phyloP scores from a whole-genome alignment of 176 grass and related monocot species.

The Aegilops speltoides region DNA sequence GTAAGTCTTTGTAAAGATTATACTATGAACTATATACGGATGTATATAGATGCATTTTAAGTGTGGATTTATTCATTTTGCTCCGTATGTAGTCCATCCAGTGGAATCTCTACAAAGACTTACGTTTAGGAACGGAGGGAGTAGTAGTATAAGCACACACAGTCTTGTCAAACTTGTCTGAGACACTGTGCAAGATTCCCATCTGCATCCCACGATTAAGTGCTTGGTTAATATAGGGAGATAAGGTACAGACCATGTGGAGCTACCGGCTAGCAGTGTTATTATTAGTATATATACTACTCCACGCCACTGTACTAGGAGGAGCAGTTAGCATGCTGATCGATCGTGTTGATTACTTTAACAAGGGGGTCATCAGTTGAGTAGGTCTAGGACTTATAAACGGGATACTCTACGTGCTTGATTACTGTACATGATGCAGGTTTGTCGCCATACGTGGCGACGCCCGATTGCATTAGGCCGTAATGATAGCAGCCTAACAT shows the following conservation, averaged over 20 bases:
- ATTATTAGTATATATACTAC: neutral
- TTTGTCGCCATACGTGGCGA: neutral
- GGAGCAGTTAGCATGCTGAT: neutral
- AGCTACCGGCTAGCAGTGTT: neutral
- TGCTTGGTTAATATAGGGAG: neutral
- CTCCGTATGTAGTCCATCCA: too few relatives aligned
- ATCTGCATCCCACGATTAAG: neutral
- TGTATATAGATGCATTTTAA: too few relatives aligned
- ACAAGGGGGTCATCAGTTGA: neutral
- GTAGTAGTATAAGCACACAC: neutral
- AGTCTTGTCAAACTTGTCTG: neutral
- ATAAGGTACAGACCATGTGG: conserved; percentile 3
- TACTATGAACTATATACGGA: too few relatives aligned
- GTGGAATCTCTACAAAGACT: too few relatives aligned
- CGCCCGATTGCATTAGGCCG: neutral
- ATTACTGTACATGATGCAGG: neutral
- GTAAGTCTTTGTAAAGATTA: too few relatives aligned
- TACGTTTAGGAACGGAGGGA: too few relatives aligned
- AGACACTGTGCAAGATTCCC: conserved; percentile 14
- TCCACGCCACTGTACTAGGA: neutral
- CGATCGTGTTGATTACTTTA: neutral
- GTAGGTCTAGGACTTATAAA: neutral
- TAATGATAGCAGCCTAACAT: neutral
- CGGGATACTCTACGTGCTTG: neutral
- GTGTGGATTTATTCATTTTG: too few relatives aligned